A percentile compares a stretch with the other conserved stretches of the same genome.
phyloP scores from a whole-genome alignment of 768 basidiomycete genomes.

The Amanita subjunquillea region DNA sequence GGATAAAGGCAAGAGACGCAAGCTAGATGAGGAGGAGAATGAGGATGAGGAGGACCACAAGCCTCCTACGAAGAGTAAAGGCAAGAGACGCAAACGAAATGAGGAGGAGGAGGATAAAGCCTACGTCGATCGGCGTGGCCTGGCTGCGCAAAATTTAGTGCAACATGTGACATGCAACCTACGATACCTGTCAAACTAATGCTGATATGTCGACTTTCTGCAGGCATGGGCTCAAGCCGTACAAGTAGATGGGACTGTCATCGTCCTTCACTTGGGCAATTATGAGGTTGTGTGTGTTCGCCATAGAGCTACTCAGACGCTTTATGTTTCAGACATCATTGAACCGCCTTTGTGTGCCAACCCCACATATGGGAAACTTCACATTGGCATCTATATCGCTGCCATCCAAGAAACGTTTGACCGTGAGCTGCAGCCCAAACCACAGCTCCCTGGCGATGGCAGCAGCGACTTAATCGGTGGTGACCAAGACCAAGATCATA shows the following conservation, averaged over 20 bases:
- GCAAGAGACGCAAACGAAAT: background rate
- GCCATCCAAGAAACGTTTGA: conserved; percentile 13
- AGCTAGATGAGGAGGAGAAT: background rate
- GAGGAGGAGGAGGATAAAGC: background rate
- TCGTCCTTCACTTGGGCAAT: conserved; percentile 8
- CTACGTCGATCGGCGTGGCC: background rate
- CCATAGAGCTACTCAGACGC: conserved; percentile 11
- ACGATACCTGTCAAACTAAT: conserved; percentile 6
- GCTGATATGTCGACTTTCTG: conserved; percentile 5
- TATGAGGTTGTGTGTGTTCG: no score
- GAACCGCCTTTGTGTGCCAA: conserved; percentile 7
- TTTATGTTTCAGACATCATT: conserved; percentile 11
- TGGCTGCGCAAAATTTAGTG: conserved; percentile 9
- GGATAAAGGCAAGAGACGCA: background rate
- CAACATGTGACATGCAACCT: conserved; percentile 11
- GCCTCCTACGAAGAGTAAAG: background rate
- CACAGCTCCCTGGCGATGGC: conserved; percentile 5
- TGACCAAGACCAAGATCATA: background rate
- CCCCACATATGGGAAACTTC: conserved; percentile 13
- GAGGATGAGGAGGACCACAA: no score
- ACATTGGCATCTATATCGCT: conserved; percentile 12
- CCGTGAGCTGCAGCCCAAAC: conserved; percentile 3
- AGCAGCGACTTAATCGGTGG: no score
- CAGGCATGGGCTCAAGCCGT: conserved; percentile 11
- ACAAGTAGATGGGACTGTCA: no score